Conservation (phyloP, 345 rosid species). For the Fremontodendron californicum region DNA sequence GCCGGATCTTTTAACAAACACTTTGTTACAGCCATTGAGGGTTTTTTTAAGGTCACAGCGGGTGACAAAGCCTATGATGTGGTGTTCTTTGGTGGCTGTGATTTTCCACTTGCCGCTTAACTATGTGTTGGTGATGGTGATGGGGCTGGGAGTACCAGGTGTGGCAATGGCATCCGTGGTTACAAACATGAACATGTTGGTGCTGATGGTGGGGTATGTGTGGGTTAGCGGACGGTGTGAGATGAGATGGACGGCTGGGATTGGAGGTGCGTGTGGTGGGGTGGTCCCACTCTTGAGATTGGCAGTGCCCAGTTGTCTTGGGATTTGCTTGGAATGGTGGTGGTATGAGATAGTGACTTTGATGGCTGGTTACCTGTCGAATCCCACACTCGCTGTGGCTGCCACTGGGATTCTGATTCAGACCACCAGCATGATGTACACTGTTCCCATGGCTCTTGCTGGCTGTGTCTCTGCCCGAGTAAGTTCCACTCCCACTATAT, state of each 20-base stretch:
- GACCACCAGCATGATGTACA: conserved; percentile 98
- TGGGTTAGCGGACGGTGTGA: conserved; percentile 57
- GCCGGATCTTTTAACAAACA: conserved; percentile 89
- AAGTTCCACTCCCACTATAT: conserved; percentile 18
- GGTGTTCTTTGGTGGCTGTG: conserved; percentile 79
- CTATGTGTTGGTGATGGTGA: conserved; percentile 53
- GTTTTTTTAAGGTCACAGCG: conserved; percentile 87
- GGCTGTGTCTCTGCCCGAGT: conserved; percentile 99
- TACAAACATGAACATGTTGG: conserved; percentile 83
- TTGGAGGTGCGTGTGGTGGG: conserved; percentile 50
- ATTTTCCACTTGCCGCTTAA: conserved; percentile 80
- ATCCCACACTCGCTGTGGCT: conserved; percentile 82
- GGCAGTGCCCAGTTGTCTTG: conserved; percentile 93
- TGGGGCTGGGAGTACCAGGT: conserved; percentile 75
- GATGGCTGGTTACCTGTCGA: conserved; percentile 82
- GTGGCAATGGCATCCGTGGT: conserved; percentile 93
- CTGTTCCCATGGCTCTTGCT: conserved; percentile 97
- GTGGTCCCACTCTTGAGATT: conserved; percentile 65
- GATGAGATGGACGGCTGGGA: conserved; percentile 45
- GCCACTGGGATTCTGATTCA: conserved; percentile 93
- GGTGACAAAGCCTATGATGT: conserved; percentile 94
- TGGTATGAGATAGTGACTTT: conserved; percentile 96
- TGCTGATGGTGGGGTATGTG: conserved; percentile 69
- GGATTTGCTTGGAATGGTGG: conserved; percentile 99
- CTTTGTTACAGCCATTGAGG: conserved; percentile 75